Evolutionary conservation across 305 asterid species (phyloP).

Genomic region (Fraxinus velutina): DNA sequence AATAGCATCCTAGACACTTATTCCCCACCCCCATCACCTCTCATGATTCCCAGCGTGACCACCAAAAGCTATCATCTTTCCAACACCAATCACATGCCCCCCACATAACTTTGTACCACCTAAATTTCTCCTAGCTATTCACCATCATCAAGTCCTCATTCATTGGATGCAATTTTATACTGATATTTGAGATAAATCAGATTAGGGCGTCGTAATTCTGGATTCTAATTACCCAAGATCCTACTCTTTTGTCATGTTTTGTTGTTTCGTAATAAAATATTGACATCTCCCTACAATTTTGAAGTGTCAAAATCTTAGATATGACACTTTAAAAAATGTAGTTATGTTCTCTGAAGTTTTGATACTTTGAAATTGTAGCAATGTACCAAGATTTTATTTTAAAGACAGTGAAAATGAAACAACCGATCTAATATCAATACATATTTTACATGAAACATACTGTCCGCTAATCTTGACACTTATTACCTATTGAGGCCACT

Average conservation of each 20-base stretch:
- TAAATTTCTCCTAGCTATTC: not conserved
- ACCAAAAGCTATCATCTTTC: constrained; percentile 31
- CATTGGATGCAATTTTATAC: not conserved
- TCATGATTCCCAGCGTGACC: constrained; percentile 36
- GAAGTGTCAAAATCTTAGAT: not conserved
- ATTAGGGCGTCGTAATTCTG: too few relatives aligned
- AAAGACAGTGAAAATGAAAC: not conserved
- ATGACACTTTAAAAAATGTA: not conserved
- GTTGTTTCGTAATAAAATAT: not conserved
- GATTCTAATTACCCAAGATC: too few relatives aligned
- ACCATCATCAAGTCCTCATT: constrained; percentile 18
- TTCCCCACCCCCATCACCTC: constrained; percentile 30
- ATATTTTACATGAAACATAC: not conserved
- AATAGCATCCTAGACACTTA: constrained; percentile 10
- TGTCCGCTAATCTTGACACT: not conserved
- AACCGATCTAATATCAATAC: not conserved
- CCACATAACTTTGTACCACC: not conserved
- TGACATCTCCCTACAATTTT: not conserved
- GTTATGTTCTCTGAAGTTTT: not conserved
- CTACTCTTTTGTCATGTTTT: not conserved
- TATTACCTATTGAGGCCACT: not conserved
- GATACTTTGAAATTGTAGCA: not conserved
- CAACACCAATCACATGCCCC: constrained; percentile 2
- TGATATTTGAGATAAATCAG: not conserved
- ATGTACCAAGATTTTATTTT: not conserved